phyloP scores from a whole-genome alignment of 2,329 filamentous ascomycete genomes.

The Rutstroemia sp. region DNA sequence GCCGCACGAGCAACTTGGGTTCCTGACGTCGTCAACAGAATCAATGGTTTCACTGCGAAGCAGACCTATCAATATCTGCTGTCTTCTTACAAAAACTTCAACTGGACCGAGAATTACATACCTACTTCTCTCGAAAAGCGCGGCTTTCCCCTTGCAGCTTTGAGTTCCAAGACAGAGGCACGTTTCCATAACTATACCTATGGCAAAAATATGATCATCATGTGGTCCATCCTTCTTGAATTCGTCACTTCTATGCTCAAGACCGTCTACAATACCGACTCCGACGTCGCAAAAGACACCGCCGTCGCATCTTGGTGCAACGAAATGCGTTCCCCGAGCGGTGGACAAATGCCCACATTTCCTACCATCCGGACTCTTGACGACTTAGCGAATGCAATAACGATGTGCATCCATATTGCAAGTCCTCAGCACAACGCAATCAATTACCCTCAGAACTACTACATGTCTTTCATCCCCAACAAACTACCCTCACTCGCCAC shows the following conservation, averaged over 20 bases:
- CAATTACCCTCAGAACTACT: conserved; percentile 46
- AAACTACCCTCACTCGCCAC: conserved; percentile 36
- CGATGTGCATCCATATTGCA: conserved; percentile 46
- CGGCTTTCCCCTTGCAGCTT: conserved; percentile 34
- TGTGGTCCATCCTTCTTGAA: conserved; percentile 37
- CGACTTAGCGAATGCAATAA: conserved; percentile 37
- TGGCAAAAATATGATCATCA: conserved; percentile 36
- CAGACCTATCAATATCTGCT: conserved; percentile 9
- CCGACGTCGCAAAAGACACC: conserved; percentile 27
- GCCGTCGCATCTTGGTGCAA: conserved; percentile 34
- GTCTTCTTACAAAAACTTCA: conserved; percentile 9
- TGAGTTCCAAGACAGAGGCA: conserved; percentile 21
- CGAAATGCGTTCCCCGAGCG: conserved; percentile 32
- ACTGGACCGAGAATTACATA: conserved; percentile 30
- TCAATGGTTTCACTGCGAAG: conserved; percentile 3
- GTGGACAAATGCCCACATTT: conserved; percentile 36
- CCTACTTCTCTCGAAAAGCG: conserved; percentile 37
- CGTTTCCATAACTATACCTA: conserved; percentile 43
- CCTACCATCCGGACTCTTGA: conserved; percentile 36
- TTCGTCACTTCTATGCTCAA: conserved; percentile 36
- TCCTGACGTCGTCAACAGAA: background rate
- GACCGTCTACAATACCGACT: conserved; percentile 30
- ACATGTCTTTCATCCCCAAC: conserved; percentile 39
- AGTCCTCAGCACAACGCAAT: conserved; percentile 42
- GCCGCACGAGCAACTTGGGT: background rate